These are phyloP conservation scores for Nicotiana attenuata DNA, from an alignment of 257 asterid genomes.

Conservation along the genomic window DNA sequence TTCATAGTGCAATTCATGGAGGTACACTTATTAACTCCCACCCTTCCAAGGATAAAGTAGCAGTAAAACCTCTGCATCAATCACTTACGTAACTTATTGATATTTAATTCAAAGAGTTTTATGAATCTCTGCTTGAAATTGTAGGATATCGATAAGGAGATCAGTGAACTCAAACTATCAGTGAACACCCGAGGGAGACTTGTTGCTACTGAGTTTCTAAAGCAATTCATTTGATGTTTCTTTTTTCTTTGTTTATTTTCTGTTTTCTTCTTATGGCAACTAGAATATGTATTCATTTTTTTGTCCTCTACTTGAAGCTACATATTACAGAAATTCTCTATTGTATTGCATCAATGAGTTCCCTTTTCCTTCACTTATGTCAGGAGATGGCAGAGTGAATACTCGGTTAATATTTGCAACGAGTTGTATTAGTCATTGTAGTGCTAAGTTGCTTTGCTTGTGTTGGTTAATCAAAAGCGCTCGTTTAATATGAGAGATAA, in stretches of 20 bases:
- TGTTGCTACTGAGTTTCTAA: constrained; percentile 95
- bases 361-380: not conserved
- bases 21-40: constrained; percentile 31
- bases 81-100: not conserved
- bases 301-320: not conserved
- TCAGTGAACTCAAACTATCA: constrained; percentile 79
- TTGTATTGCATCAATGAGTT: not conserved
- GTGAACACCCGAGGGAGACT: constrained; percentile 96
- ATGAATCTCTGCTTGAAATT: not conserved
- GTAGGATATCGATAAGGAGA: constrained; percentile 98
- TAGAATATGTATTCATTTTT: not conserved
- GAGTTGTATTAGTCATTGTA: not conserved
- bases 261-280: not conserved
- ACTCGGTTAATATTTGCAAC: not conserved
- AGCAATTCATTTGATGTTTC: constrained; percentile 67
- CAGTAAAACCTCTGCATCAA: not conserved
- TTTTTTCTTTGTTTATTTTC: not conserved
- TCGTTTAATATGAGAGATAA: too few species aligned
- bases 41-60: not conserved
- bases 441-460: not conserved
- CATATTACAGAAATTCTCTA: not conserved
- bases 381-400: not conserved
- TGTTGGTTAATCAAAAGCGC: not conserved
- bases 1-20: constrained; percentile 98
- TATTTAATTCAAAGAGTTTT: not conserved